Conservation (phyloP, 2,329 filamentous ascomycete genomes). For the Knufia petricola region DNA sequence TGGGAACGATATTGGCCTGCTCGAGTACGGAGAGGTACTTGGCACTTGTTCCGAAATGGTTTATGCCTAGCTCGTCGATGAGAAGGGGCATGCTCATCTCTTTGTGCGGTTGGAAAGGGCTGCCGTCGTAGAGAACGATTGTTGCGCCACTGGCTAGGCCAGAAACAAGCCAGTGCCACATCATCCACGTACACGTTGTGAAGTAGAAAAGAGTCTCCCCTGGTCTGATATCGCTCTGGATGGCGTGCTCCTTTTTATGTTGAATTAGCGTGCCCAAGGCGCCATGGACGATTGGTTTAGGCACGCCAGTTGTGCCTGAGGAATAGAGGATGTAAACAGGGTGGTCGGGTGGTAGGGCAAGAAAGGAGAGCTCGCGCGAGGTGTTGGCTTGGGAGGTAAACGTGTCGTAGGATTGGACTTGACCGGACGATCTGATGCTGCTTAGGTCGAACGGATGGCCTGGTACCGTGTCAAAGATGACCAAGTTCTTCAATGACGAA, state of each 20-base stretch:
- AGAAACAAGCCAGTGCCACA: slow-evolving; percentile 97
- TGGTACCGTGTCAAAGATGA: slow-evolving; percentile 62
- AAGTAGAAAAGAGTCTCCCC: slow-evolving; percentile 78
- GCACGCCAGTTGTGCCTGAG: slow-evolving; percentile 74
- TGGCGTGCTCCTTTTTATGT: slow-evolving; percentile 90
- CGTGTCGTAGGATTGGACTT: slow-evolving; percentile 32
- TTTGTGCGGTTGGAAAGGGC: slow-evolving; percentile 71
- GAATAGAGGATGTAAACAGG: slow-evolving; percentile 92
- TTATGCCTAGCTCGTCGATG: slow-evolving; percentile 70
- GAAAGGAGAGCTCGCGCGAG: slow-evolving; percentile 50
- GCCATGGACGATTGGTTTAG: slow-evolving; percentile 92
- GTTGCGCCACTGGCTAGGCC: slow-evolving; percentile 74
- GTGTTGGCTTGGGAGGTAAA: slow-evolving; percentile 38
- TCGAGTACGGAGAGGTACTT: slow-evolving; percentile 89
- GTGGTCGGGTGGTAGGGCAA: slow-evolving; percentile 71
- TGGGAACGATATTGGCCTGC: slow-evolving; percentile 58
- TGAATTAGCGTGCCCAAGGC: slow-evolving; percentile 83
- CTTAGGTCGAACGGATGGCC: slow-evolving; percentile 30
- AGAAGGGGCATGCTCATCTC: slow-evolving; percentile 74
- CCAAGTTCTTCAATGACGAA: slow-evolving; percentile 56
- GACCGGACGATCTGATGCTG: slow-evolving; percentile 28
- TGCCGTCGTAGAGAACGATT: slow-evolving; percentile 83
- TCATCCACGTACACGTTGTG: slow-evolving; percentile 97
- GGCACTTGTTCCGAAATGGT: slow-evolving; percentile 89
- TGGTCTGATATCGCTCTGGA: slow-evolving; percentile 72